Base-by-base conservation (phyloP, 2,329 filamentous ascomycete species). In the Hymenoscyphus fraxineus region DNA sequence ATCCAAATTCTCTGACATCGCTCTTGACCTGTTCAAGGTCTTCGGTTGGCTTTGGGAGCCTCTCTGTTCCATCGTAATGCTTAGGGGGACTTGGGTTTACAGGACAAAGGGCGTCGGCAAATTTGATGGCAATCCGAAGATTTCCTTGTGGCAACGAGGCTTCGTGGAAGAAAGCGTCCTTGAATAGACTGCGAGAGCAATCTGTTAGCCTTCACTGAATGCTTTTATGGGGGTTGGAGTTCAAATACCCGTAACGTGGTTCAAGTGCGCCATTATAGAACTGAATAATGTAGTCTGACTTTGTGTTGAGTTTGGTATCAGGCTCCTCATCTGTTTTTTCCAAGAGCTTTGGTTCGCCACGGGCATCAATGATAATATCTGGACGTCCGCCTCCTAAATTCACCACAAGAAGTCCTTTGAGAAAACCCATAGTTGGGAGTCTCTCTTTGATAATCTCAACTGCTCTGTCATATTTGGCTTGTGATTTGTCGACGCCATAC, bases 251-350 rank as follows among this genome's bases (percentile, higher is more conserved):
- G 16, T 57, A 57, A 57, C 54, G 54, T 32, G 54, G 54, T 16
- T 57, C 54, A 38, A 57, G 54, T 19, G 27, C 27, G 5, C 54
- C 54, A 12, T 57, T 57, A n/a, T 57, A 57, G 9, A 57, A 57
- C 54, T 57, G 54, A 57, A 57, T 57, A 13, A 57, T 57, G 32
- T 57, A 57, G 54, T 57, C 54, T 31, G 54, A 57, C 32, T 57
- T 57, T 16, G 27, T 57, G 54, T 31, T 57, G 54, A 57, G 27
- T 35, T 57, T 57, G 4, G 54, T 38, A 35, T 57, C 54, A 16
- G 54, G 54, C 32, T 57, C 32, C 54, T 57, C 54, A 19, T 51
- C 44, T 13, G 32, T 31, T 38, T 57, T 57, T 16, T 57, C 54
- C 5, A 57, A 7, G 3, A 57, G 13, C 15, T 57, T 57, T 57